phyloP scores from a whole-genome alignment of 2,329 filamentous ascomycete species.

The Calonectria pauciramosa region DNA sequence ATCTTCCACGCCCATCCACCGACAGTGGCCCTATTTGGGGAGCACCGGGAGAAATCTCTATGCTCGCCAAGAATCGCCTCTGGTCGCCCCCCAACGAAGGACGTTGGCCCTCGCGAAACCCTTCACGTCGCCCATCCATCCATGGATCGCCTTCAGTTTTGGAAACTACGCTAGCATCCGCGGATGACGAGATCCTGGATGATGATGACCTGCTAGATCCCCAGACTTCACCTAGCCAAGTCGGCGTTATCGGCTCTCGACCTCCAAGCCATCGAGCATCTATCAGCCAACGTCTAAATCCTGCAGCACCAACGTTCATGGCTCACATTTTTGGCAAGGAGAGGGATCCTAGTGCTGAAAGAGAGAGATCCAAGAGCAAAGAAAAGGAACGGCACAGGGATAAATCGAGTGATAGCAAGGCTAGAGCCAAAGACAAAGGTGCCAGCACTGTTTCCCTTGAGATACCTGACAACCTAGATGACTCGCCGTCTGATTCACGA shows the following conservation, averaged over 20 bases:
- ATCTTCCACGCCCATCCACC: slow-evolving; percentile 82
- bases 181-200: slow-evolving; percentile 74
- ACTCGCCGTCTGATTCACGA: slow-evolving; percentile 66
- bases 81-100: slow-evolving; percentile 75
- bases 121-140: slow-evolving; percentile 84
- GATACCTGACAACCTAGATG: slow-evolving; percentile 53
- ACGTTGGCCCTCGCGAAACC: slow-evolving; percentile 71
- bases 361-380: slow-evolving; percentile 48
- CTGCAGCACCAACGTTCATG: slow-evolving; percentile 90
- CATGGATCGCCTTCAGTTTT: slow-evolving; percentile 79
- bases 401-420: slow-evolving; percentile 52
- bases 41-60: slow-evolving; percentile 60
- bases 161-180: slow-evolving; percentile 72
- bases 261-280: slow-evolving; percentile 62
- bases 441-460: slow-evolving; percentile 56
- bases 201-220: slow-evolving; percentile 68
- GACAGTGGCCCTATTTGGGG: slow-evolving; percentile 84
- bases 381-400: slow-evolving; percentile 50
- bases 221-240: slow-evolving; percentile 67
- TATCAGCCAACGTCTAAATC: slow-evolving; percentile 80
- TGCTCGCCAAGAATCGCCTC: slow-evolving; percentile 68
- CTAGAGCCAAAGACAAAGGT: slow-evolving; percentile 57
- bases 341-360: slow-evolving; percentile 49
- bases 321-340: slow-evolving; percentile 72
- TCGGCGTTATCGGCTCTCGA: slow-evolving; percentile 84